Conservation (phyloP, 148 eudicot genomes). For the Camellia sinensis region DNA sequence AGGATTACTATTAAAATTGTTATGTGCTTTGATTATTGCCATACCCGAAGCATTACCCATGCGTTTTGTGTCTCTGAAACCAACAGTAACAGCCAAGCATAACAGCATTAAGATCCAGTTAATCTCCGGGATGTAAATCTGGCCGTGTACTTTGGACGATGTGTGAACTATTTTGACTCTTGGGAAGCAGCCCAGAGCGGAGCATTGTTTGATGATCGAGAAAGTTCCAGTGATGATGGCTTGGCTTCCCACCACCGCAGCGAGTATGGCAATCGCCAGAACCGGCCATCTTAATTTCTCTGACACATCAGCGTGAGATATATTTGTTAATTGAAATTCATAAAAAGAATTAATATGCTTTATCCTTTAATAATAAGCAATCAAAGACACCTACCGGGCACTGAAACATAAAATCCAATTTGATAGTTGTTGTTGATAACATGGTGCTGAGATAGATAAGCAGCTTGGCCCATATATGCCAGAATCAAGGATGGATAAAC, state of each 20-base stretch:
- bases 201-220: conserved; percentile 94
- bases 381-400: conserved; percentile 56
- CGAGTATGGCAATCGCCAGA: conserved; percentile 79
- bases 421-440: conserved; percentile 37
- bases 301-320: conserved; percentile 21
- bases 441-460: conserved; percentile 85
- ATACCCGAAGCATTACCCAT: conserved; percentile 96
- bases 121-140: conserved; percentile 90
- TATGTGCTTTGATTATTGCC: neutral
- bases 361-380: neutral
- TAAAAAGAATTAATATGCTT: neutral
- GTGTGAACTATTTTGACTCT: conserved; percentile 88
- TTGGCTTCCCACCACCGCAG: conserved; percentile 97
- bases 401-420: conserved; percentile 93
- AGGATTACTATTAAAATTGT: neutral
- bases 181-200: conserved; percentile 88
- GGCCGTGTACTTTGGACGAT: conserved; percentile 84
- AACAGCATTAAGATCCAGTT: conserved; percentile 89
- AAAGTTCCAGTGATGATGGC: conserved; percentile 97
- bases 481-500: conserved; percentile 92
- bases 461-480: conserved; percentile 99
- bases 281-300: conserved; percentile 92
- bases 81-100: conserved; percentile 88
- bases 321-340: neutral
- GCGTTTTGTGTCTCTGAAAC: conserved; percentile 85